These are phyloP conservation scores for Dactylellina leptospora DNA, from an alignment of 2,329 filamentous ascomycete species.

Conservation along the genomic window DNA sequence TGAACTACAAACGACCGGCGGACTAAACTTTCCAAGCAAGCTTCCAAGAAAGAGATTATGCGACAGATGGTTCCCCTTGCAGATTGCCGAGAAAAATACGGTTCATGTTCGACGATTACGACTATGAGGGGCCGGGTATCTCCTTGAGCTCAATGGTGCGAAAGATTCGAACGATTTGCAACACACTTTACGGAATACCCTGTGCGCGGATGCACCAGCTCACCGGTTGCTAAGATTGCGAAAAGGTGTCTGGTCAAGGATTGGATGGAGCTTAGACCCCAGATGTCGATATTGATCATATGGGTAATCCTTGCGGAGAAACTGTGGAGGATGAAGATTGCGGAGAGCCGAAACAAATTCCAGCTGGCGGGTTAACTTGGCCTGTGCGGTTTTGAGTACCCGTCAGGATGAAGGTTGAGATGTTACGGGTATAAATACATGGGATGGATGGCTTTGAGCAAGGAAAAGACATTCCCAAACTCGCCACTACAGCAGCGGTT, in stretches of 20 bases:
- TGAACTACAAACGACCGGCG: background rate
- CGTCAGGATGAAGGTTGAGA: background rate
- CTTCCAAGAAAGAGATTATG: no score
- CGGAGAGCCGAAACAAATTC: background rate
- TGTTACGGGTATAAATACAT: constrained; percentile 40
- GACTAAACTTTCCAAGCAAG: constrained; percentile 11
- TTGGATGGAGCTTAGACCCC: no score
- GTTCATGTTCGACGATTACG: constrained; percentile 3
- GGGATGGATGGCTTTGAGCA: background rate
- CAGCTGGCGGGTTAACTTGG: no score
- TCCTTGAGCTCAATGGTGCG: background rate
- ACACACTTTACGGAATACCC: constrained; percentile 23
- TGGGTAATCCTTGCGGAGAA: constrained; percentile 43
- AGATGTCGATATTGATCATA: background rate
- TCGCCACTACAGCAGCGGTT: constrained; percentile 17
- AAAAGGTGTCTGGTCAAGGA: no score
- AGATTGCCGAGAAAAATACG: background rate
- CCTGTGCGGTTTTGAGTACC: background rate
- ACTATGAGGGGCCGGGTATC: background rate
- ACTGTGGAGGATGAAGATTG: constrained; percentile 23
- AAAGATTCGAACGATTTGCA: background rate
- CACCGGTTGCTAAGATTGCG: no score
- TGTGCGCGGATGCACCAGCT: background rate
- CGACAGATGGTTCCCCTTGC: background rate
- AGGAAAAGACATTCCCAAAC: background rate